These are phyloP conservation scores for Mesostigma viride DNA, from an alignment of 139 green algal species.

Conservation along the genomic window DNA sequence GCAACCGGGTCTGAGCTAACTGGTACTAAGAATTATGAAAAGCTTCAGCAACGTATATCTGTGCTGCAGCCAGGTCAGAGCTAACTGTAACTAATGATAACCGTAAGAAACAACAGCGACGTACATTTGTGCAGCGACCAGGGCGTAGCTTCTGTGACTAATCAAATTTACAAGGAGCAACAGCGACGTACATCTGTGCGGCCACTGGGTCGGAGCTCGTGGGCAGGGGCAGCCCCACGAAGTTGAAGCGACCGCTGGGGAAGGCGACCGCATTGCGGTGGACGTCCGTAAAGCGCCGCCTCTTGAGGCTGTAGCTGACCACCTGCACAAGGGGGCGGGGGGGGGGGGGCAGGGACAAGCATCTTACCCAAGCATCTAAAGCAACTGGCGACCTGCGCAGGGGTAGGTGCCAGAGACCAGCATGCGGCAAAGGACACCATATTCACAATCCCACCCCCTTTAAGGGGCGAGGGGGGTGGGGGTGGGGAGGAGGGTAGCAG, in stretches of 20 bases:
- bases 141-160: too few species aligned
- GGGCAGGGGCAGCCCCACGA: constrained; percentile 41
- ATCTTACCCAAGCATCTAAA: not conserved
- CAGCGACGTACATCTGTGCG: too few species aligned
- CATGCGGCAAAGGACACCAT: not conserved
- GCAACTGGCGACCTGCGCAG: not conserved
- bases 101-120: too few species aligned
- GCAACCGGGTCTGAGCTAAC: too few species aligned
- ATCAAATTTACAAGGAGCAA: too few species aligned
- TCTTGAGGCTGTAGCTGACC: constrained; percentile 83
- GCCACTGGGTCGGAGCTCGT: not conserved
- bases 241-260: constrained; percentile 52
- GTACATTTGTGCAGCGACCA: too few species aligned
- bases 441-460: not conserved
- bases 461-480: not conserved
- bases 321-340: constrained; percentile 28
- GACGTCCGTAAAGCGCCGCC: constrained; percentile 54
- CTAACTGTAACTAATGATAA: too few species aligned
- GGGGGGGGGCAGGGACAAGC: not conserved
- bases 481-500: not conserved
- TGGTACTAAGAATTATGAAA: too few species aligned
- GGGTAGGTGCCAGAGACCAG: not conserved
- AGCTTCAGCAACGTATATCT: too few species aligned
- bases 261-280: constrained; percentile 61
- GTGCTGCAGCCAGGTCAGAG: too few species aligned